Conservation (phyloP, 78 protist genomes). For the Polysphondylium violaceum region DNA sequence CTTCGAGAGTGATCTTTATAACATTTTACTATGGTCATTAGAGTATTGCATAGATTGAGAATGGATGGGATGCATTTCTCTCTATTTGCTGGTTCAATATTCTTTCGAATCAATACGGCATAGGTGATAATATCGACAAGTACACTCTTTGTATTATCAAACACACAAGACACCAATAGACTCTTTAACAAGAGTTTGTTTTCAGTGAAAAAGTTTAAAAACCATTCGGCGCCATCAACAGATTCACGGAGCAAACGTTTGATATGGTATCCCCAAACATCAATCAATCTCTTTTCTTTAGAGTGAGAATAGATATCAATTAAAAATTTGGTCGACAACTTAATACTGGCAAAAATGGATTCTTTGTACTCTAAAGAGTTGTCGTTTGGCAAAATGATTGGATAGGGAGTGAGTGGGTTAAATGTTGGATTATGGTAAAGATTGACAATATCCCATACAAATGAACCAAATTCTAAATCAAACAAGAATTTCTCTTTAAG, state of each 20-base stretch:
- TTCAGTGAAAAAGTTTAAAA: conserved; percentile 14
- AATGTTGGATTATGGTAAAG: conserved; percentile 65
- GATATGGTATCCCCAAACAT: conserved; percentile 72
- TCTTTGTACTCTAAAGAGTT: conserved; percentile 26
- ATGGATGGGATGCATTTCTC: conserved; percentile 1
- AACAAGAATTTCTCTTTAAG: conserved; percentile 55
- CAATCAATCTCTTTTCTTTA: conserved; percentile 41
- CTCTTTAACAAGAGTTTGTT: not conserved
- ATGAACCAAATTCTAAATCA: conserved; percentile 59
- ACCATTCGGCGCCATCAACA: conserved; percentile 59
- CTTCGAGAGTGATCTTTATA: conserved; percentile 37
- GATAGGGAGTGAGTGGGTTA: conserved; percentile 22
- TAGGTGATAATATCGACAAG: conserved; percentile 55
- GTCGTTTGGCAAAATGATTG: not conserved
- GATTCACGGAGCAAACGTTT: conserved; percentile 56
- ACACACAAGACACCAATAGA: conserved; percentile 10
- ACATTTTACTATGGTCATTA: conserved; percentile 20
- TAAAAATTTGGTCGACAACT: conserved; percentile 42
- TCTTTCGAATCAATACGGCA: conserved; percentile 19
- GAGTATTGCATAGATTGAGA: not conserved
- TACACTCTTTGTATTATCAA: conserved; percentile 46
- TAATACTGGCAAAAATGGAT: conserved; percentile 30
- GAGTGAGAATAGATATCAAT: conserved; percentile 68
- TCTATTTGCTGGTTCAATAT: not conserved
- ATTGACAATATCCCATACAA: conserved; percentile 71